Evolutionary conservation across 345 rosid species (phyloP).

Genomic region (Erysimum cheiranthoides): DNA sequence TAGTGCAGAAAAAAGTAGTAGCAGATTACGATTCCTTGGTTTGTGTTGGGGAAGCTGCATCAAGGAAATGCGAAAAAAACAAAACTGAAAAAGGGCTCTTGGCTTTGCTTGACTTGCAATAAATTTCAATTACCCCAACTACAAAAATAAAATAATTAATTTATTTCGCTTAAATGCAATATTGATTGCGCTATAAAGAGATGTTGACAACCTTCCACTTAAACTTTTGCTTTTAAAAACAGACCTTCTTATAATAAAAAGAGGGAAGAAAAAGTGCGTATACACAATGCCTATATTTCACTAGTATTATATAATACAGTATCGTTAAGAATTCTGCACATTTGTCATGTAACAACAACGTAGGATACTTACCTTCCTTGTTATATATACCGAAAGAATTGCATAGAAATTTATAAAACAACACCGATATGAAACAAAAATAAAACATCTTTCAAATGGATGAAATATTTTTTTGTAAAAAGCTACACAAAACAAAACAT

Average conservation of each 20-base stretch:
- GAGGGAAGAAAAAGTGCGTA: neutral
- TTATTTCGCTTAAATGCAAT: constrained; percentile 31
- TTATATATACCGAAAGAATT: neutral
- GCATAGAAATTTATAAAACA: neutral
- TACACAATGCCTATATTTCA: neutral
- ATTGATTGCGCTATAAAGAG: constrained; percentile 47
- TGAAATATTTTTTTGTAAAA: neutral
- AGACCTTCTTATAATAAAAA: neutral
- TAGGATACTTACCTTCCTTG: neutral
- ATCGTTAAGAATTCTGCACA: constrained; percentile 4
- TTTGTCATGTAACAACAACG: constrained; percentile 10
- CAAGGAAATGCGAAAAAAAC: constrained; percentile 37
- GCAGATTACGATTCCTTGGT: constrained; percentile 27
- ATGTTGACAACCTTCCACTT: constrained; percentile 45
- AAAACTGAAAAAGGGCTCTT: constrained; percentile 39
- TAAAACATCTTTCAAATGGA: neutral
- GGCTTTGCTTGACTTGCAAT: constrained; percentile 49
- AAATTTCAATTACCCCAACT: constrained; percentile 46
- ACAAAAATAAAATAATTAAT: constrained; percentile 3
- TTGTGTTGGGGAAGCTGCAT: constrained; percentile 40
- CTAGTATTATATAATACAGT: neutral
- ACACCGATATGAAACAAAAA: neutral
- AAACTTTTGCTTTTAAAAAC: constrained; percentile 29
- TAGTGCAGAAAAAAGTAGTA: constrained; percentile 13
- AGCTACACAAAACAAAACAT: constrained; percentile 1